Conservation (phyloP, 768 basidiomycete species). For the Fomitopsis serialis region DNA sequence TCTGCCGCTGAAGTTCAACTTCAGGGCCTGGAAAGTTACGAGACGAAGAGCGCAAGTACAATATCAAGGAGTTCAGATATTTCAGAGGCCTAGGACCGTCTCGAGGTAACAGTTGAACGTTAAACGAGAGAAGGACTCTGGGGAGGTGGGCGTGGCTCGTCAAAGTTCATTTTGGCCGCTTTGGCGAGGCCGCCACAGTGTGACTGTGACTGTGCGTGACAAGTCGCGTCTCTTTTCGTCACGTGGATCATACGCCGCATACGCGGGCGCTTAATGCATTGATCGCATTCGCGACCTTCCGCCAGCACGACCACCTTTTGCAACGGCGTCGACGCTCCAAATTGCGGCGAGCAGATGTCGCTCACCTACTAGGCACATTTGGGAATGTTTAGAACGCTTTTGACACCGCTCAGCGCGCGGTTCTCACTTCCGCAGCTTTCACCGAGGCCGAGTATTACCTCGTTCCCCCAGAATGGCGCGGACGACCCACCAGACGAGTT, state of each 20-base stretch:
- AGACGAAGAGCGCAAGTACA: too few relatives aligned
- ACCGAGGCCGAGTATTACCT: constrained; percentile 5
- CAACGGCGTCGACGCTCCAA: background rate
- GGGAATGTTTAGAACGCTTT: constrained; percentile 27
- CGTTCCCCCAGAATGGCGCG: background rate
- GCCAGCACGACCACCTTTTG: too few relatives aligned
- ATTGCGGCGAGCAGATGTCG: background rate
- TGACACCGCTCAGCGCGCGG: constrained; percentile 30
- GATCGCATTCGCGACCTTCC: background rate
- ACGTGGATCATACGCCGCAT: too few relatives aligned
- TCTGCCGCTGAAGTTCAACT: background rate
- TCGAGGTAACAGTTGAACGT: too few relatives aligned
- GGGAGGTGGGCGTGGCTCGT: too few relatives aligned
- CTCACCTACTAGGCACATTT: background rate
- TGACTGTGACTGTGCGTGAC: too few relatives aligned
- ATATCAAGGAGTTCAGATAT: too few relatives aligned
- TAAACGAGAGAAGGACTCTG: too few relatives aligned
- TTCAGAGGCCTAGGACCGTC: too few relatives aligned
- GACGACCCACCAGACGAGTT: constrained; percentile 24
- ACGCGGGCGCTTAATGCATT: background rate
- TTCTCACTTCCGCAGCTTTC: constrained; percentile 19
- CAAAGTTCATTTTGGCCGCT: too few relatives aligned
- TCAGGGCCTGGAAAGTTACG: background rate
- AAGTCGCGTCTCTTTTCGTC: too few relatives aligned
- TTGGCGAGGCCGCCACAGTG: too few relatives aligned